Evolutionary conservation across 2,329 filamentous ascomycete genomes (phyloP).

Genomic region (Ophiocordyceps polyrhachis-furcata): DNA sequence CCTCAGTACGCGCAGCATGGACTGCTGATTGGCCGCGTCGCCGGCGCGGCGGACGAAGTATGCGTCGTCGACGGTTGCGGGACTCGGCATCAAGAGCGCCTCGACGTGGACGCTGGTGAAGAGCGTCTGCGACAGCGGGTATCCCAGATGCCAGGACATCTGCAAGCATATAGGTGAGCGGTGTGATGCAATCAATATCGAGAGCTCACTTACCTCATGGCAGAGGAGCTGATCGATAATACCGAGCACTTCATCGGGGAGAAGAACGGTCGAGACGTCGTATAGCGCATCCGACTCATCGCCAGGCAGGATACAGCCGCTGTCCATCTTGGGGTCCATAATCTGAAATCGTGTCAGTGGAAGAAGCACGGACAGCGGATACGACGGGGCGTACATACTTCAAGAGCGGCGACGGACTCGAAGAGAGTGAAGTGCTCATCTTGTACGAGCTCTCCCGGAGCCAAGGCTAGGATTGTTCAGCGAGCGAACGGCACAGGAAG

Average conservation of each 20-base stretch:
- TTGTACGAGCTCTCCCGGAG: constrained; percentile 71
- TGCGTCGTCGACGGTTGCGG: constrained; percentile 43
- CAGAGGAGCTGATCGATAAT: constrained; percentile 88
- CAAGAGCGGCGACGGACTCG: constrained; percentile 75
- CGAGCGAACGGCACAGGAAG: not conserved
- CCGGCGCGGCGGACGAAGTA: constrained; percentile 32
- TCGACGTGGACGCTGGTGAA: constrained; percentile 89
- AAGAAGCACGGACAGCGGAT: not conserved
- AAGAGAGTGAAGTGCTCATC: constrained; percentile 90
- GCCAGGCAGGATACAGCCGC: constrained; percentile 59
- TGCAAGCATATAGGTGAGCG: constrained; percentile 14
- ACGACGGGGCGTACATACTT: constrained; percentile 21
- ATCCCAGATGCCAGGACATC: constrained; percentile 96
- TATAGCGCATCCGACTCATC: constrained; percentile 75
- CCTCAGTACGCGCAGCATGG: constrained; percentile 47
- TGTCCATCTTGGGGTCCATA: constrained; percentile 99
- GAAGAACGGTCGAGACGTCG: constrained; percentile 47
- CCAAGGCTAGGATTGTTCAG: constrained; percentile 36
- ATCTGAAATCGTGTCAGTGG: constrained; percentile 38
- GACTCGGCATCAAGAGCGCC: constrained; percentile 53
- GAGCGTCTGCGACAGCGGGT: constrained; percentile 83
- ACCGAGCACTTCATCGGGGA: constrained; percentile 67
- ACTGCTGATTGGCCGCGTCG: constrained; percentile 14
- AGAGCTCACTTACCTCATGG: constrained; percentile 45
- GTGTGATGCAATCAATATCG: not conserved